Evolutionary conservation across 1,284 basidiomycete genomes (phyloP).

Genomic region (Tausonia pullulans): DNA sequence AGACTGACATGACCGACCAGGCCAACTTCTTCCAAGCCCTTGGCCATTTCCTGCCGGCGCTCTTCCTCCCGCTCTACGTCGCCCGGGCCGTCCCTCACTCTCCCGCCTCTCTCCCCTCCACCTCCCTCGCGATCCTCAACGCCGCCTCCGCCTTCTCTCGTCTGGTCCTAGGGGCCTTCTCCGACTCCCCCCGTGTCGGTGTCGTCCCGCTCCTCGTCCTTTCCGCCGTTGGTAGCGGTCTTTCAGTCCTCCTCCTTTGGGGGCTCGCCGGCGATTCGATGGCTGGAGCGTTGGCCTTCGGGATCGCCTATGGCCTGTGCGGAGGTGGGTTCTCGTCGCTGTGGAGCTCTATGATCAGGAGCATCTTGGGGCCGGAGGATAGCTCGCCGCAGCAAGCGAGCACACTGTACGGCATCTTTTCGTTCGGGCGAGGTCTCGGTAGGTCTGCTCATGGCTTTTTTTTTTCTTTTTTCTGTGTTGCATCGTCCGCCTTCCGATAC

Average conservation of each 20-base stretch:
- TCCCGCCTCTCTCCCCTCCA: neutral
- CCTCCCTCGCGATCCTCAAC: conserved; percentile 3
- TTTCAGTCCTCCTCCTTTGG: conserved; percentile 33
- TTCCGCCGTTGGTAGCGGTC: conserved; percentile 27
- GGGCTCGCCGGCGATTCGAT: conserved; percentile 24
- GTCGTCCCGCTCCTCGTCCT: conserved; percentile 24
- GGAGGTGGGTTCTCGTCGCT: conserved; percentile 27
- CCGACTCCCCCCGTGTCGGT: conserved; percentile 27
- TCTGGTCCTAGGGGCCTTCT: conserved; percentile 24
- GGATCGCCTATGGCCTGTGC: conserved; percentile 26
- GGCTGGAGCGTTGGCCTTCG: conserved; percentile 23
- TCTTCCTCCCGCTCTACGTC: conserved; percentile 3
- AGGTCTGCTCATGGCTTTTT: neutral
- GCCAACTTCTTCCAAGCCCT: conserved; percentile 1
- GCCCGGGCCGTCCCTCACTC: neutral
- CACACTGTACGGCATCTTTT: neutral
- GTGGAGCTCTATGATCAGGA: conserved; percentile 37
- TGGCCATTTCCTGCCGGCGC: neutral
- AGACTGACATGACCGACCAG: neutral
- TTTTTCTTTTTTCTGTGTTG: neutral
- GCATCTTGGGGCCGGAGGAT: conserved; percentile 70
- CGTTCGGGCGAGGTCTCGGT: neutral
- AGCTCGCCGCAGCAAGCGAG: conserved; percentile 3
- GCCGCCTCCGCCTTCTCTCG: conserved; percentile 31
- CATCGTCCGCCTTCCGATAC: too few species aligned